These are phyloP conservation scores for Ustilago vetiveriae DNA, from an alignment of 1,284 basidiomycete species.

Conservation along the genomic window DNA sequence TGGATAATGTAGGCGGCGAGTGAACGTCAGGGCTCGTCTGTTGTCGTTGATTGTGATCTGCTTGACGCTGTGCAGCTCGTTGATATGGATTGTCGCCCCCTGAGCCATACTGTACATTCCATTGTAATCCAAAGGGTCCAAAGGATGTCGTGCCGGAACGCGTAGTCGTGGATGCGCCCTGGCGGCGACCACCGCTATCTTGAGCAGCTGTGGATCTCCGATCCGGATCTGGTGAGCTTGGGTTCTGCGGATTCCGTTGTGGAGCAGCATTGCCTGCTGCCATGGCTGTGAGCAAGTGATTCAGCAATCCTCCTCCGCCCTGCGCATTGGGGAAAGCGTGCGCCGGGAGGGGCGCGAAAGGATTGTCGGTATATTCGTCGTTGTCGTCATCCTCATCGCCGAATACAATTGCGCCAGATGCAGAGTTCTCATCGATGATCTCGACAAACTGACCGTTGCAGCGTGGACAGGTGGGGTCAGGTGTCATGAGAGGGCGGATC, in stretches of 20 bases:
- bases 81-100: conserved; percentile 24
- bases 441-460: conserved; percentile 61
- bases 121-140: conserved; percentile 43
- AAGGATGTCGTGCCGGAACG: conserved; percentile 31
- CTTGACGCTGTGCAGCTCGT: conserved; percentile 18
- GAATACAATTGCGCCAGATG: neutral
- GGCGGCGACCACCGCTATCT: neutral
- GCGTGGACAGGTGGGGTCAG: conserved; percentile 54
- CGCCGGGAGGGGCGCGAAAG: conserved; percentile 8
- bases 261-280: conserved; percentile 6
- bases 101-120: conserved; percentile 40
- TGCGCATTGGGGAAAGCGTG: conserved; percentile 3
- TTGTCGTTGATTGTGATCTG: conserved; percentile 10
- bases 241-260: neutral
- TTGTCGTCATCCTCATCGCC: conserved; percentile 5
- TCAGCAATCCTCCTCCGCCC: conserved; percentile 2
- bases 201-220: neutral
- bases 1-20: conserved; percentile 29
- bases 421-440: conserved; percentile 30
- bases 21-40: conserved; percentile 2
- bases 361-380: conserved; percentile 1
- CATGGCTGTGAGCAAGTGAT: conserved; percentile 20
- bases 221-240: neutral
- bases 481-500: conserved; percentile 53
- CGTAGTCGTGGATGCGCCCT: neutral